Percentiles rank a stretch among this genome's conserved stretches.
These are phyloP conservation scores for Gastrolobium villosum DNA, from an alignment of 306 rosid genomes.

Conservation along the genomic window DNA sequence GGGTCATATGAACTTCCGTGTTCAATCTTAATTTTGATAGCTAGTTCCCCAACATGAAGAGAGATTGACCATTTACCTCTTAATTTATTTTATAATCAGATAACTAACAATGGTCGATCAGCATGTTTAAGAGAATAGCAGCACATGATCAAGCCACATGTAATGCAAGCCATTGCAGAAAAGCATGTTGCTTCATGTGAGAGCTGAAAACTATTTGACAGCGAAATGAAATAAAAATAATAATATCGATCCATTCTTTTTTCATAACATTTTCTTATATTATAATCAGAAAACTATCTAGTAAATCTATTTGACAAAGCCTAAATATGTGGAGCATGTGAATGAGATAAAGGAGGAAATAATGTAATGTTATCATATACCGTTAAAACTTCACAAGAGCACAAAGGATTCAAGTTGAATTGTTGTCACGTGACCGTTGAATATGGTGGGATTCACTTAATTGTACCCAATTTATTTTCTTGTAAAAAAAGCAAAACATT, in stretches of 20 bases:
- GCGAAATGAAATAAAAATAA: not conserved
- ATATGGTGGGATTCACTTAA: slow-evolving; percentile 49
- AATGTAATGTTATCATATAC: not conserved
- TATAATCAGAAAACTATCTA: slow-evolving; percentile 16
- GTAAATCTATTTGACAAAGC: slow-evolving; percentile 6
- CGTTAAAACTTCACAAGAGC: slow-evolving; percentile 6
- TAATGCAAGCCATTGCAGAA: slow-evolving; percentile 7
- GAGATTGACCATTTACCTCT: slow-evolving; percentile 7
- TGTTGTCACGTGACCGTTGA: slow-evolving; percentile 59
- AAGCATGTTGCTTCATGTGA: slow-evolving; percentile 39
- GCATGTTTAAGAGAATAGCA: slow-evolving; percentile 35
- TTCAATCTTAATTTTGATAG: slow-evolving; percentile 41
- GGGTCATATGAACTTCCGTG: slow-evolving; percentile 32
- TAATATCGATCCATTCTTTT: not conserved
- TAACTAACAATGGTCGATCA: slow-evolving; percentile 23
- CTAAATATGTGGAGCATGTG: slow-evolving; percentile 55
- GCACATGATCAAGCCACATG: slow-evolving; percentile 55
- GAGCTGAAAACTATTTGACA: slow-evolving; percentile 7
- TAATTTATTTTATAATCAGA: slow-evolving; percentile 24
- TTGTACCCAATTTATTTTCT: slow-evolving; percentile 40
- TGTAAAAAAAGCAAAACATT: slow-evolving; percentile 48
- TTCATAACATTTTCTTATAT: not conserved
- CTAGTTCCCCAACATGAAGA: slow-evolving; percentile 36
- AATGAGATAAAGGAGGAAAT: slow-evolving; percentile 35
- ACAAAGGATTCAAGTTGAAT: slow-evolving; percentile 12